Conservation (phyloP, 805 yeast species). For the Lipomyces kockii region DNA sequence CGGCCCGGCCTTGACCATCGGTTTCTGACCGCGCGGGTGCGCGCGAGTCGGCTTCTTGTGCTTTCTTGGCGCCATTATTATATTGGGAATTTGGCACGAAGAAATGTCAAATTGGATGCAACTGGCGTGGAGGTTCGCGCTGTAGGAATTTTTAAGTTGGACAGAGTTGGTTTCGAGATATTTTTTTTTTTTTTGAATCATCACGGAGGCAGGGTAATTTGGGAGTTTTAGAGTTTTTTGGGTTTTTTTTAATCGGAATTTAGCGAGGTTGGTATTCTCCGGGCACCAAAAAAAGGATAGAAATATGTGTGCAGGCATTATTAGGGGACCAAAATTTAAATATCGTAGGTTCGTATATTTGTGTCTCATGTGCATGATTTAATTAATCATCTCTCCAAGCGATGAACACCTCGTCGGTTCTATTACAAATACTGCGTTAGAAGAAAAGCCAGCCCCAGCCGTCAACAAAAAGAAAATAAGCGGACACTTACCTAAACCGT, state of each 20-base stretch:
- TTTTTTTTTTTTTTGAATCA: too few species aligned
- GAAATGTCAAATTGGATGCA: too few species aligned
- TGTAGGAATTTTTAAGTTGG: neutral
- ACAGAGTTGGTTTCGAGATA: neutral
- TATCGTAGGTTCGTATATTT: too few species aligned
- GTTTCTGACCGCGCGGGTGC: slow-evolving; percentile 35
- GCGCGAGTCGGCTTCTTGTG: neutral
- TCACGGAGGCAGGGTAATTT: slow-evolving; percentile 1
- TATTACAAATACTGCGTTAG: neutral
- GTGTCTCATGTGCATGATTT: too few species aligned
- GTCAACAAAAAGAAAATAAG: too few species aligned
- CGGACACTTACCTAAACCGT: slow-evolving; percentile 61
- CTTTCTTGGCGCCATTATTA: slow-evolving; percentile 16
- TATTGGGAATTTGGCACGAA: too few species aligned
- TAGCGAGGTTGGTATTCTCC: too few species aligned
- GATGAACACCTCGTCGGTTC: slow-evolving; percentile 30
- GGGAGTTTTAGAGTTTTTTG: neutral
- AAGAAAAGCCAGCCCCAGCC: neutral
- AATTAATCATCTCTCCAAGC: slow-evolving; percentile 31
- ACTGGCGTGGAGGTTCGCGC: neutral
- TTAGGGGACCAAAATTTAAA: too few species aligned
- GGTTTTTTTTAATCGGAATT: too few species aligned
- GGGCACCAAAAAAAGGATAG: too few species aligned
- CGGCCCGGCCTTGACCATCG: slow-evolving; percentile 31
- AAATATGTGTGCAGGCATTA: too few species aligned